A percentile compares a stretch with the other conserved stretches of the same genome.
phyloP scores from a whole-genome alignment of 495 filamentous ascomycete genomes.

The Amniculicola lignicola region DNA sequence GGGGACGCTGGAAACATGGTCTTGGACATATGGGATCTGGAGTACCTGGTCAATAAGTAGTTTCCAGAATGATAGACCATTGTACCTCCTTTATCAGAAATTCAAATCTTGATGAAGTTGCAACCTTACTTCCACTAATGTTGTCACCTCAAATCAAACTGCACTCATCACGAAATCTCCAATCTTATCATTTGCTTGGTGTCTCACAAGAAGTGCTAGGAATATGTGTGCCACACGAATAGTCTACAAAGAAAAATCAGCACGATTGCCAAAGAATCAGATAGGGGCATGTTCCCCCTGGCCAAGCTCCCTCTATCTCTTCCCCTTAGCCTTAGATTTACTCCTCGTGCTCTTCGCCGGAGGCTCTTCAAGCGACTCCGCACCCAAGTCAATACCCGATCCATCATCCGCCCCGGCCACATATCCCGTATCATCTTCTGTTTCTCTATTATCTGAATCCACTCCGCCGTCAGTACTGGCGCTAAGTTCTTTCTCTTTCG shows the following conservation, averaged over 20 bases:
- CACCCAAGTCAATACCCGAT: slow-evolving; percentile 17
- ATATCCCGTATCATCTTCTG: slow-evolving; percentile 7
- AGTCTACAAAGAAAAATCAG: not conserved
- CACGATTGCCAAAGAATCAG: not conserved
- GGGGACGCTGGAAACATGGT: too few species aligned
- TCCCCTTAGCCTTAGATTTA: slow-evolving; percentile 19
- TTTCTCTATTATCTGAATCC: slow-evolving; percentile 20
- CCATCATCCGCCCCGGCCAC: slow-evolving; percentile 10
- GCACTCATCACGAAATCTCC: too few species aligned
- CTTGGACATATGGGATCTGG: too few species aligned
- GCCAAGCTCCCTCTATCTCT: slow-evolving; percentile 11
- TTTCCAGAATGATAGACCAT: too few species aligned
- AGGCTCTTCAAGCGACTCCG: slow-evolving; percentile 19
- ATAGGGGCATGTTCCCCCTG: not conserved
- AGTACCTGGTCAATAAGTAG: too few species aligned
- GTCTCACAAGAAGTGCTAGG: too few species aligned
- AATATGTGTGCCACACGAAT: not conserved
- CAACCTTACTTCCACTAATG: too few species aligned
- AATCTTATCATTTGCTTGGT: too few species aligned
- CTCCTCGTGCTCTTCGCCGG: slow-evolving; percentile 25
- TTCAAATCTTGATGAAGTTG: too few species aligned
- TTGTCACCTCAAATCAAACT: too few species aligned
- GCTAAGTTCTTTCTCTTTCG: slow-evolving; percentile 6
- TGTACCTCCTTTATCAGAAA: too few species aligned
- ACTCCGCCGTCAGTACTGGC: slow-evolving; percentile 13